Evolutionary conservation across 1,284 basidiomycete species (phyloP).

Genomic region (Ustilago vetiveriae): DNA sequence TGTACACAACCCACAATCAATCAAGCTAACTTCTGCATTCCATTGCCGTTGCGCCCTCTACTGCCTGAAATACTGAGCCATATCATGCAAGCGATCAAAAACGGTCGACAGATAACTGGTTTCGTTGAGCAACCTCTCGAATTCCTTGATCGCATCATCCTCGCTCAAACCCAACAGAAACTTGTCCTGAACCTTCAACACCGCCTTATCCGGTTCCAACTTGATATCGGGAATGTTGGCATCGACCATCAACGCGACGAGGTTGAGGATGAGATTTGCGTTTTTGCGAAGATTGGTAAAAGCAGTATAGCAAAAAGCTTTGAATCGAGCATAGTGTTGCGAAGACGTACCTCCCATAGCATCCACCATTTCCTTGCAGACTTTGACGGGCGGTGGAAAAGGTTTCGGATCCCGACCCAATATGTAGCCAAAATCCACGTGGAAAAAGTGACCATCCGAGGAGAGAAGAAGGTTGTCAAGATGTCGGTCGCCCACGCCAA

Average conservation of each 20-base stretch:
- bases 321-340: constrained; percentile 93
- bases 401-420: constrained; percentile 97
- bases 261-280: constrained; percentile 95
- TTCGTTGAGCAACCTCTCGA: constrained; percentile 91
- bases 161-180: constrained; percentile 85
- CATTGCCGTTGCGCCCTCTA: no score
- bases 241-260: constrained; percentile 96
- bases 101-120: constrained; percentile 93
- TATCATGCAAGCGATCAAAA: constrained; percentile 70
- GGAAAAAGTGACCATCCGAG: constrained; percentile 80
- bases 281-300: constrained; percentile 90
- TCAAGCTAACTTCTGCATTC: no score
- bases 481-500: constrained; percentile 97
- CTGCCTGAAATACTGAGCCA: constrained; percentile 65
- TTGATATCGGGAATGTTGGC: constrained; percentile 98
- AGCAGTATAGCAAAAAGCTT: constrained; percentile 93
- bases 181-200: constrained; percentile 87
- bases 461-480: constrained; percentile 92
- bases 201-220: constrained; percentile 74
- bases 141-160: constrained; percentile 85
- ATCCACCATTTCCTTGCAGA: constrained; percentile 99
- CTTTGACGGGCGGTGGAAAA: constrained; percentile 96
- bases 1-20: constrained; percentile 7
- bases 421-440: constrained; percentile 98
- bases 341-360: constrained; percentile 84